Conservation (phyloP, 805 yeast species). For the Yamadazyma insecticola region DNA sequence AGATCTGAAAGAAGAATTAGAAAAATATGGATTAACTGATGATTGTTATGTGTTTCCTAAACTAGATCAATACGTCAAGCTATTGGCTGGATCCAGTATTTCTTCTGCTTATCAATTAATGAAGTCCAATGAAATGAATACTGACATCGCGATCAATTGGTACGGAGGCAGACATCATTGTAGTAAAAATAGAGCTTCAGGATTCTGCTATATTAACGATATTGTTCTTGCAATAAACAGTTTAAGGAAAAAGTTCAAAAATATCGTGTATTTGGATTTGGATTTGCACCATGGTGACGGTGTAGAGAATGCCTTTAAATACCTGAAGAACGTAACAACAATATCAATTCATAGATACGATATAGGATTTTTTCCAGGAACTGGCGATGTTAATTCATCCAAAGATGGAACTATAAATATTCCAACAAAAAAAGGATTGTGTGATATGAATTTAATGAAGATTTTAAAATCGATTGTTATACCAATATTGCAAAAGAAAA, state of each 20-base stretch:
- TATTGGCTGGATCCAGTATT: slow-evolving; percentile 56
- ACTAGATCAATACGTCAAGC: slow-evolving; percentile 44
- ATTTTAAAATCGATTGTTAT: slow-evolving; percentile 38
- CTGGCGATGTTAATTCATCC: slow-evolving; percentile 42
- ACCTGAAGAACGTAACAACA: slow-evolving; percentile 52
- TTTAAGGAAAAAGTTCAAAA: slow-evolving; percentile 42
- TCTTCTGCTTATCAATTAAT: slow-evolving; percentile 39
- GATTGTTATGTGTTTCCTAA: slow-evolving; percentile 65
- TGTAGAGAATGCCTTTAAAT: slow-evolving; percentile 60
- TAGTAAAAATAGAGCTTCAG: slow-evolving; percentile 49
- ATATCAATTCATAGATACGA: slow-evolving; percentile 63
- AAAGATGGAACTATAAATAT: slow-evolving; percentile 43
- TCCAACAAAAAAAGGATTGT: slow-evolving; percentile 54
- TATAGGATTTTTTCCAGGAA: slow-evolving; percentile 69
- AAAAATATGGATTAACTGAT: slow-evolving; percentile 45
- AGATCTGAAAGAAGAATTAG: slow-evolving; percentile 10
- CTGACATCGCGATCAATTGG: slow-evolving; percentile 61
- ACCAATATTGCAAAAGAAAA: slow-evolving; percentile 34
- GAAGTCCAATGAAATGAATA: slow-evolving; percentile 11
- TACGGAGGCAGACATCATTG: slow-evolving; percentile 80
- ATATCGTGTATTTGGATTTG: slow-evolving; percentile 59
- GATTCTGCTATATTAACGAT: slow-evolving; percentile 74
- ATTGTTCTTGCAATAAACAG: slow-evolving; percentile 52
- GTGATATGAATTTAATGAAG: slow-evolving; percentile 38
- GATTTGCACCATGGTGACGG: slow-evolving; percentile 85